These are phyloP conservation scores for Scutellospora calospora DNA, from an alignment of 371 early-diverging fungal genomes.

Conservation along the genomic window DNA sequence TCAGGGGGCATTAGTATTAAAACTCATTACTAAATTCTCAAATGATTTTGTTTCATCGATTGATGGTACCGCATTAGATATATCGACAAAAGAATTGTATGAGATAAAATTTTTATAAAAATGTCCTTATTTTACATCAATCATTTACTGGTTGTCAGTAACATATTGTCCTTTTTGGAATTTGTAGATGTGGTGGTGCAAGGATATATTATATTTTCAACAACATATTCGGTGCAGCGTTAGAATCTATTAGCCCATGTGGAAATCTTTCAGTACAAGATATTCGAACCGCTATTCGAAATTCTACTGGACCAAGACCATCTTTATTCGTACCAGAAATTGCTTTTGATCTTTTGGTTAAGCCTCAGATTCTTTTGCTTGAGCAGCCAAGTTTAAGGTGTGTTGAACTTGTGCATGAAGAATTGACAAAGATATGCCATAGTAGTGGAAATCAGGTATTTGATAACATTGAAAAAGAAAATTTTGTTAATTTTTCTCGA, in stretches of 20 bases:
- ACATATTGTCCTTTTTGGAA: background rate
- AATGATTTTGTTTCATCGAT: conserved; percentile 82
- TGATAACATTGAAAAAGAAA: background rate
- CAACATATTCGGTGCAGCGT: conserved; percentile 79
- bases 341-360: conserved; percentile 89
- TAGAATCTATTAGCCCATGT: conserved; percentile 80
- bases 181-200: conserved; percentile 79
- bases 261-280: conserved; percentile 81
- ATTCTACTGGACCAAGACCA: conserved; percentile 88
- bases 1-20: conserved; percentile 76
- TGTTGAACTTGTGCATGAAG: conserved; percentile 89
- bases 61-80: conserved; percentile 84
- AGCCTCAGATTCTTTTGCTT: conserved; percentile 81
- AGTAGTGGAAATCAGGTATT: conserved; percentile 78
- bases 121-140: background rate
- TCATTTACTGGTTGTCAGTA: background rate
- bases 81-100: conserved; percentile 91
- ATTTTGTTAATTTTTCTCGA: background rate
- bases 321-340: conserved; percentile 92
- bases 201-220: conserved; percentile 92
- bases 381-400: conserved; percentile 86
- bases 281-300: conserved; percentile 90
- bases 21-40: conserved; percentile 83
- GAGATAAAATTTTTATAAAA: background rate
- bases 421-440: conserved; percentile 88